Percentiles rank a stretch among this genome's conserved stretches.
Conservation (phyloP, 352 stramenopile species). For the Salisapilia sapeloensis region DNA sequence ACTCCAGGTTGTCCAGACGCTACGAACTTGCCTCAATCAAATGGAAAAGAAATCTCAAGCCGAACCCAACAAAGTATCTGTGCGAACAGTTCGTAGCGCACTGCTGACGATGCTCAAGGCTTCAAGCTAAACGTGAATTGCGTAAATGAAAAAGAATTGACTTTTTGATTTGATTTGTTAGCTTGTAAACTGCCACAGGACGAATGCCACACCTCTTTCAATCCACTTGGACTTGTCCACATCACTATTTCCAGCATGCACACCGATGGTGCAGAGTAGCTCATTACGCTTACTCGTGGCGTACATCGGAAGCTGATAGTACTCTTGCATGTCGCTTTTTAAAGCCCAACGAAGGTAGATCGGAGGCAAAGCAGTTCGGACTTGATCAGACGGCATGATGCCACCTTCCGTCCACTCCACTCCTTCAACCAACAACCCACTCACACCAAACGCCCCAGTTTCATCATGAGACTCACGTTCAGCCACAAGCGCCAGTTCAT, state of each 20-base stretch:
- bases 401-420: conserved; percentile 43
- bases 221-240: conserved; percentile 58
- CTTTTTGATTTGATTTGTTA: no score
- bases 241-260: conserved; percentile 23
- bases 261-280: conserved; percentile 71
- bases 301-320: conserved; percentile 72
- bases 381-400: conserved; percentile 59
- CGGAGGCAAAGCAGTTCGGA: conserved; percentile 45
- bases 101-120: background rate
- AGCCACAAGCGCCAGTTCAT: conserved; percentile 73
- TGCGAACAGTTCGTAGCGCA: no score
- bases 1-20: conserved; percentile 32
- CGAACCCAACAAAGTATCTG: no score
- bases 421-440: conserved; percentile 72
- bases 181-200: conserved; percentile 49
- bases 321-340: conserved; percentile 6
- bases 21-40: conserved; percentile 11
- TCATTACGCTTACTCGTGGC: conserved; percentile 49
- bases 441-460: conserved; percentile 34
- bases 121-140: conserved; percentile 2
- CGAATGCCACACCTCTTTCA: conserved; percentile 63
- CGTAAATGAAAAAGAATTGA: no score
- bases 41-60: conserved; percentile 1
- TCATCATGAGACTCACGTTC: conserved; percentile 22
- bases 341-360: conserved; percentile 63